Evolutionary conservation across 331 rosid species (phyloP).

Genomic region (Rosa hybrid): DNA sequence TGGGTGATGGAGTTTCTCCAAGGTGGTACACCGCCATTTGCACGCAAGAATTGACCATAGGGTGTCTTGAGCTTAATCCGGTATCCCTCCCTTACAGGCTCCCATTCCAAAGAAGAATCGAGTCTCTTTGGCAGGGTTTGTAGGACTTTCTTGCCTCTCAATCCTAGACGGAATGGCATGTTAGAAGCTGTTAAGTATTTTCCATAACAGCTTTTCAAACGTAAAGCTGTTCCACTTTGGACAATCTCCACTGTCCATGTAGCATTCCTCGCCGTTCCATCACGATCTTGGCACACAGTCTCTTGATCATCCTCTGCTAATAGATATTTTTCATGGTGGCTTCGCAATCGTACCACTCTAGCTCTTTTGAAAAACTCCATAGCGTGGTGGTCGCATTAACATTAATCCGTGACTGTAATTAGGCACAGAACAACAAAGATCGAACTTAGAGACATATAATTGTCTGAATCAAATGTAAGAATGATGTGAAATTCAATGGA

Average conservation of each 20-base stretch:
- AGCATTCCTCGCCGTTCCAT: constrained; percentile 55
- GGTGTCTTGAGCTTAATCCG: constrained; percentile 70
- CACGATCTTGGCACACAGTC: constrained; percentile 64
- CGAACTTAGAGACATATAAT: background rate
- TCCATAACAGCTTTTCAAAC: constrained; percentile 67
- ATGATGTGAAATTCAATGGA: background rate
- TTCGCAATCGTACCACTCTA: constrained; percentile 57
- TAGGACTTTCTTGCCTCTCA: constrained; percentile 69
- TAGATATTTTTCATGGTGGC: constrained; percentile 82
- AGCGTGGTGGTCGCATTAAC: background rate
- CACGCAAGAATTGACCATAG: constrained; percentile 70
- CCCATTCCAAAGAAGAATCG: constrained; percentile 87
- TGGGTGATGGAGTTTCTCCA: constrained; percentile 91
- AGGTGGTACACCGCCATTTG: constrained; percentile 87
- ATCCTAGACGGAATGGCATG: constrained; percentile 60
- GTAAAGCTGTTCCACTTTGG: constrained; percentile 31
- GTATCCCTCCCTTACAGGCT: constrained; percentile 69
- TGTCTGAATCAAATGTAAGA: background rate
- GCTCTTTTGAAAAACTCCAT: constrained; percentile 86
- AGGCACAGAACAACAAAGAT: background rate
- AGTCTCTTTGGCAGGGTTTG: constrained; percentile 64
- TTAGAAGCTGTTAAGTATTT: constrained; percentile 81
- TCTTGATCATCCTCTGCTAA: constrained; percentile 74
- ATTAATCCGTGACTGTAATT: background rate
- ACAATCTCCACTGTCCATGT: constrained; percentile 76